Percentiles rank a stretch among this genome's conserved stretches.
Evolutionary conservation across 495 filamentous ascomycete species (phyloP).

Genomic region (Evernia prunastri): DNA sequence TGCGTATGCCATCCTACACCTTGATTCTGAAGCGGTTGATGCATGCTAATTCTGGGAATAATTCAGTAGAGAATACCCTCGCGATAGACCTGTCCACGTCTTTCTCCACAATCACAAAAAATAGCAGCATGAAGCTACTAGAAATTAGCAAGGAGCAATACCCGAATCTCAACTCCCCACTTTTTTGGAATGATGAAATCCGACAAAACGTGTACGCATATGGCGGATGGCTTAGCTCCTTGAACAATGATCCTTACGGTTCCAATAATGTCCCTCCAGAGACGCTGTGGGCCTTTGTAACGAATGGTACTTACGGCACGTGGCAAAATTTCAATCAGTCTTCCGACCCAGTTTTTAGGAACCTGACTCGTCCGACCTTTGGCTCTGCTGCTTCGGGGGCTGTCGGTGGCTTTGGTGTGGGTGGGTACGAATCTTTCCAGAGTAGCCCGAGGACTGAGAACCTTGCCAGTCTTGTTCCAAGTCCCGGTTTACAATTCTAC

Average conservation of each 20-base stretch:
- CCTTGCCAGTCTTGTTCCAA: neutral
- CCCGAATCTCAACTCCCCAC: neutral
- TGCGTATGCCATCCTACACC: neutral
- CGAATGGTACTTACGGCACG: neutral
- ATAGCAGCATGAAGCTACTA: neutral
- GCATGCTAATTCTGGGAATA: too few relatives aligned
- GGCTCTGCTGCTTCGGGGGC: neutral
- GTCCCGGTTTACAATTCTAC: slow-evolving; percentile 6
- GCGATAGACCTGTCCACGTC: too few relatives aligned
- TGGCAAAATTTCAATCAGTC: neutral
- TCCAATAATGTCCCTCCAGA: neutral
- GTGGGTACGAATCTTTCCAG: neutral
- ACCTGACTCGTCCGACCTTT: neutral
- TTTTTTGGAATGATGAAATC: neutral
- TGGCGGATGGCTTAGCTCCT: neutral
- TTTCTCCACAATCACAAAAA: neutral
- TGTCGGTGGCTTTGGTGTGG: neutral
- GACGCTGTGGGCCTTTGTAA: neutral
- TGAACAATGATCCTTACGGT: neutral
- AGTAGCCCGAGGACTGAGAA: neutral
- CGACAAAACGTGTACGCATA: neutral
- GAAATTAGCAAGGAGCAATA: neutral
- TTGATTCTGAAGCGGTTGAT: too few relatives aligned
- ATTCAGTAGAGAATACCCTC: too few relatives aligned
- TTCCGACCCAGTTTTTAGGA: neutral